Evolutionary conservation across 441 rosid species (phyloP).

Genomic region (Gossypium aridum): DNA sequence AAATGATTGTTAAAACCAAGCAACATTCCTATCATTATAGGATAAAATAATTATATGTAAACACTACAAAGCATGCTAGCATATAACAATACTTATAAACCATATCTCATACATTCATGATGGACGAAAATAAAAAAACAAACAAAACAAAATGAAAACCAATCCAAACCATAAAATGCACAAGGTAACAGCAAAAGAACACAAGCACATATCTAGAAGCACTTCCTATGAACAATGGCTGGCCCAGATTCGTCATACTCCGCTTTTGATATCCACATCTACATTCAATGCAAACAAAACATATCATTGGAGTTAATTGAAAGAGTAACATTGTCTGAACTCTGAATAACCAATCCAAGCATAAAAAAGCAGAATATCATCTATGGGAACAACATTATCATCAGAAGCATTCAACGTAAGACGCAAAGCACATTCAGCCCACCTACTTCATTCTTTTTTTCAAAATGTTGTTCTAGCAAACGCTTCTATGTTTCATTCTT

Average conservation of each 20-base stretch:
- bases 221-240: slow-evolving; percentile 29
- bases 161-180: slow-evolving; percentile 9
- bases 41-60: not conserved
- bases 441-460: not conserved
- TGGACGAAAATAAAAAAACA: not conserved
- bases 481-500: not conserved
- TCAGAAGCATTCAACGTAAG: not conserved
- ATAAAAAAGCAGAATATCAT: not conserved
- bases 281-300: not conserved
- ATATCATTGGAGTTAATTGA: not conserved
- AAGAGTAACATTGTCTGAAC: not conserved
- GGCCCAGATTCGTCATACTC: slow-evolving; percentile 33
- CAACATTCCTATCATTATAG: not conserved
- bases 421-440: not conserved
- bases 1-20: not conserved
- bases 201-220: slow-evolving; percentile 20
- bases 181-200: not conserved
- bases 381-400: not conserved
- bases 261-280: slow-evolving; percentile 36
- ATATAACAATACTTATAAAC: not conserved
- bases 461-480: not conserved
- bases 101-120: not conserved
- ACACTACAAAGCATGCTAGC: not conserved
- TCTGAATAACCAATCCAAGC: not conserved
- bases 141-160: not conserved